phyloP scores from a whole-genome alignment of 257 asterid species.

The Fraxinus quadrangulata region DNA sequence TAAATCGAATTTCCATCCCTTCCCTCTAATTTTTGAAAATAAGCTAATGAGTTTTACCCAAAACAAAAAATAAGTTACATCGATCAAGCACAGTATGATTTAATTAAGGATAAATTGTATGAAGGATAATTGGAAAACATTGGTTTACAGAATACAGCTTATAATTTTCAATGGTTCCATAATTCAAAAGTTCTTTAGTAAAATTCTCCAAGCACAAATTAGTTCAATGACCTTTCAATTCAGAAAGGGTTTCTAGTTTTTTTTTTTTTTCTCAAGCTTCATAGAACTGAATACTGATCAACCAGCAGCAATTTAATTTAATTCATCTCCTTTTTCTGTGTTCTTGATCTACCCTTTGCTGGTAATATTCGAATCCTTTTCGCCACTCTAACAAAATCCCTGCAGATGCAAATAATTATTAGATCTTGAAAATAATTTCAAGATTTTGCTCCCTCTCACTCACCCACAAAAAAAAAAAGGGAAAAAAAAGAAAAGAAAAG shows the following conservation, averaged over 20 bases:
- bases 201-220: not conserved
- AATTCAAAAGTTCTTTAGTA: not conserved
- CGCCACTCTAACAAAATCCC: slow-evolving; percentile 82
- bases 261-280: not conserved
- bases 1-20: no score
- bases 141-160: not conserved
- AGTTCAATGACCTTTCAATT: not conserved
- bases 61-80: not conserved
- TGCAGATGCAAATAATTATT: slow-evolving; percentile 25
- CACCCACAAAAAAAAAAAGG: not conserved
- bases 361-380: slow-evolving; percentile 79
- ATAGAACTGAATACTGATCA: not conserved
- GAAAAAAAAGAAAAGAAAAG: not conserved
- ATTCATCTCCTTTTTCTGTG: slow-evolving; percentile 33
- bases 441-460: not conserved
- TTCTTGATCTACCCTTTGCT: slow-evolving; percentile 55
- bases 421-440: not conserved
- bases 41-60: no score
- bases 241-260: not conserved
- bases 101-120: no score
- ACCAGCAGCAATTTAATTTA: not conserved
- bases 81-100: not conserved
- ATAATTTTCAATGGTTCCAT: not conserved
- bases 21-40: no score
- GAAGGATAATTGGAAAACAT: not conserved